Conservation (phyloP, 176 grass and related monocot species). For the Rhynchospora pubera region DNA sequence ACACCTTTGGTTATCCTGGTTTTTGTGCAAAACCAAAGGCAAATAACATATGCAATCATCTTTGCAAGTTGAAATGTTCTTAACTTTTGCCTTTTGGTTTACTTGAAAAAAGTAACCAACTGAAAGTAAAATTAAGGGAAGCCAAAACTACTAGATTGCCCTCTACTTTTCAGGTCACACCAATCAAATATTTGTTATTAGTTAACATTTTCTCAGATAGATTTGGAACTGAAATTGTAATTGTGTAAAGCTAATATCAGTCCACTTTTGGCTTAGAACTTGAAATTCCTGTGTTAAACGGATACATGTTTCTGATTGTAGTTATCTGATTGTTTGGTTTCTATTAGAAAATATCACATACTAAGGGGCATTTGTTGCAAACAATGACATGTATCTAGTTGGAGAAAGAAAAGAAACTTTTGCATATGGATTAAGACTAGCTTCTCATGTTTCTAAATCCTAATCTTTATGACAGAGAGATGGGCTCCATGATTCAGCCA, state of each 20-base stretch:
- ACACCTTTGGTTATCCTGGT: not conserved
- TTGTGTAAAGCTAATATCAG: not conserved
- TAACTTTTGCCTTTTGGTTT: not conserved
- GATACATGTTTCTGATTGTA: too few relatives aligned
- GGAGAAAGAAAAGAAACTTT: not conserved
- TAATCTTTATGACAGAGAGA: conserved; percentile 36
- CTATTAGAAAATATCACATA: not conserved
- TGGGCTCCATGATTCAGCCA: conserved; percentile 63
- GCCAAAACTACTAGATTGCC: too few relatives aligned
- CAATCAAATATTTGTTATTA: not conserved
- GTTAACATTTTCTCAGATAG: too few relatives aligned
- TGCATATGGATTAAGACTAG: not conserved
- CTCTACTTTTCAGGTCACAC: not conserved
- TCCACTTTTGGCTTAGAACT: not conserved
- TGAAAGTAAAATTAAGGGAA: too few relatives aligned
- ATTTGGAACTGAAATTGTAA: not conserved
- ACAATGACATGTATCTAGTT: not conserved
- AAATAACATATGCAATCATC: not conserved
- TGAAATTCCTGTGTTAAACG: too few relatives aligned
- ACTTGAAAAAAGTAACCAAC: too few relatives aligned
- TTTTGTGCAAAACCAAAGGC: not conserved
- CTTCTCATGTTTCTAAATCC: conserved; percentile 5
- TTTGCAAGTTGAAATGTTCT: not conserved
- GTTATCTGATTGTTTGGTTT: too few relatives aligned
- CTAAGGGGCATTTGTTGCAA: not conserved